A percentile compares a stretch with the other conserved stretches of the same genome.
Evolutionary conservation across 2,329 filamentous ascomycete species (phyloP).

Genomic region (Trichoderma oligosporum): DNA sequence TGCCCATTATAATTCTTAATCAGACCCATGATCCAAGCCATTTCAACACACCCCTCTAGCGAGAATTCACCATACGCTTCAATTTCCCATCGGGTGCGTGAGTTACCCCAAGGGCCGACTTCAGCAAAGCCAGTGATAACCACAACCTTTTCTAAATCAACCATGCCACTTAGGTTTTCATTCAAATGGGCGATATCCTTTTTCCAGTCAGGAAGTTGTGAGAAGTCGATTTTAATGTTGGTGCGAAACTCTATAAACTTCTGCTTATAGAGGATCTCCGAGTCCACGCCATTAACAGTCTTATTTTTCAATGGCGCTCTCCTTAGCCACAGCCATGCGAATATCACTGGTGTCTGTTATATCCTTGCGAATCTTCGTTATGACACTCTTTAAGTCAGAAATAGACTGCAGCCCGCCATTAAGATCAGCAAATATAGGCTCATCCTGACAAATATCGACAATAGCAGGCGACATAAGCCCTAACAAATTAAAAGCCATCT

Average conservation of each 20-base stretch:
- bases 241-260: conserved; percentile 89
- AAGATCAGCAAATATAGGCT: conserved; percentile 94
- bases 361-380: conserved; percentile 89
- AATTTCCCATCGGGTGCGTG: conserved; percentile 98
- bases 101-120: conserved; percentile 97
- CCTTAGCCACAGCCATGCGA: conserved; percentile 87
- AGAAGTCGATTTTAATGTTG: conserved; percentile 98
- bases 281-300: conserved; percentile 90
- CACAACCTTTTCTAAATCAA: conserved; percentile 97
- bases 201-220: conserved; percentile 85
- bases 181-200: conserved; percentile 85
- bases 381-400: conserved; percentile 87
- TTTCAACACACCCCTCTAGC: conserved; percentile 94
- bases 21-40: conserved; percentile 99
- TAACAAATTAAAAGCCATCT: conserved; percentile 98
- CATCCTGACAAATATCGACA: conserved; percentile 89
- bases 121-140: conserved; percentile 97
- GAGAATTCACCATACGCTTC: conserved; percentile 96
- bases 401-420: conserved; percentile 98
- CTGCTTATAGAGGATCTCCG: conserved; percentile 91
- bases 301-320: conserved; percentile 96
- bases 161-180: conserved; percentile 89
- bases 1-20: conserved; percentile 98
- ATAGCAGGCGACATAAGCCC: conserved; percentile 93
- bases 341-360: conserved; percentile 95